phyloP scores from a whole-genome alignment of 768 basidiomycete genomes.

The Tylopilus rubrobrunneus region DNA sequence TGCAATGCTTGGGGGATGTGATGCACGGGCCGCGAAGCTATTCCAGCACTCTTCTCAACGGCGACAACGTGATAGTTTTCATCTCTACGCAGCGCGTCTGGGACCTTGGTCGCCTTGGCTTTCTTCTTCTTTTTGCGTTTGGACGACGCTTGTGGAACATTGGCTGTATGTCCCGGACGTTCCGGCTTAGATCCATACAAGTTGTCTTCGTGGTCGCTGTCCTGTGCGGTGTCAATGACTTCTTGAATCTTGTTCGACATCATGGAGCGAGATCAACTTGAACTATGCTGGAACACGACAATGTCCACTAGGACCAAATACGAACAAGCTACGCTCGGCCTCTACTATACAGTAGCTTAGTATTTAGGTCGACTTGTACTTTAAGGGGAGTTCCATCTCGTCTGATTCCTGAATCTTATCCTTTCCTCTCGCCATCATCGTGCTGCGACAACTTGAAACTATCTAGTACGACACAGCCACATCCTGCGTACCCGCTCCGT shows the following conservation, averaged over 20 bases:
- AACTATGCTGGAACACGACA: too few relatives aligned
- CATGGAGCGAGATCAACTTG: background rate
- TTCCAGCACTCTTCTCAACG: conserved; percentile 45
- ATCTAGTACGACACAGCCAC: too few relatives aligned
- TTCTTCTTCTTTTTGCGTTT: conserved; percentile 89
- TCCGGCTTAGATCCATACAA: conserved; percentile 26
- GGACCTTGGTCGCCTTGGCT: conserved; percentile 57
- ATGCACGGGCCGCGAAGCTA: conserved; percentile 52
- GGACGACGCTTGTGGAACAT: conserved; percentile 32
- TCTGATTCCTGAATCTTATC: too few relatives aligned
- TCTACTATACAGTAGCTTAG: too few relatives aligned
- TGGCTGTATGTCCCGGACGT: conserved; percentile 21
- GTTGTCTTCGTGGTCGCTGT: conserved; percentile 33
- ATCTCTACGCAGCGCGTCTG: conserved; percentile 46
- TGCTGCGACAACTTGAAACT: too few relatives aligned
- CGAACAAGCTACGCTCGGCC: too few relatives aligned
- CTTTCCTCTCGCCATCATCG: too few relatives aligned
- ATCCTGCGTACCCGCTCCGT: conserved; percentile 3
- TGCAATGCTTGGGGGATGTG: conserved; percentile 59
- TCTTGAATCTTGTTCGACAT: conserved; percentile 38
- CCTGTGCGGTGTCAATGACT: conserved; percentile 36
- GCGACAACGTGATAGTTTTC: conserved; percentile 62
- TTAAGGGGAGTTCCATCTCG: too few relatives aligned
- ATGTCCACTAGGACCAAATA: too few relatives aligned
- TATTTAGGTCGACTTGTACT: too few relatives aligned